Evolutionary conservation across 1,284 basidiomycete genomes (phyloP), one percentile per base, ranked within the genome.

Genomic region (Rhodofomes roseus): DNA sequence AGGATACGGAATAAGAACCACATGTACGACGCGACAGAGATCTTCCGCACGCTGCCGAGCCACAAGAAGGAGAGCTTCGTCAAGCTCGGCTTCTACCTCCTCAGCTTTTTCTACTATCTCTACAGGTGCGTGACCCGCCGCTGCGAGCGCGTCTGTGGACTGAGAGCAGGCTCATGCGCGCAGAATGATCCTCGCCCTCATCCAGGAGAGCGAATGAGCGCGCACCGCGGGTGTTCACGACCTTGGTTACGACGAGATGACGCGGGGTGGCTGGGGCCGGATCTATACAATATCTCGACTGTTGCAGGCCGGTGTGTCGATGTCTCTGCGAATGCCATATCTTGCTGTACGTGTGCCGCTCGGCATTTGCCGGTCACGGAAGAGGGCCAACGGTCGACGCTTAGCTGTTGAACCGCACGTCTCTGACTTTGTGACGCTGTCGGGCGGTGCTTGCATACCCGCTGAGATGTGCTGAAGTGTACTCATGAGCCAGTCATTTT

Each of bases 11-110:
- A 89, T 74, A 95, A 95, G 71, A 92, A 92, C 71, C 96, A 98
- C 78, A 96, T 98, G 92, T 96, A 98, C 73, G 96, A 99, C 74
- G 96, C 96, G 56, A 99, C 97, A 34, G 97, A 99, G 76, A 99
- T 99, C 69, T 99, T 99, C 84, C 85, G 97, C 66, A 96, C 96
- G 63, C 78, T 99, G 51, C 87, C 90, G 18, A 87, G 83, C 43
- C 97, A 98, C 78, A 99, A 99, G 81, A 98, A 96, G 74, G 96
- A 97, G 78, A 90, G 90, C 70, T 98, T 99, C 73, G 84, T 96
- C 76, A 98, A 97, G 79, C 89, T 98, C 61, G 95, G 93, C 22
- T 96, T 96, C 76, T 97, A 96, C 76, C 85, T 96, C 59, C 80
- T 96, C 62, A 94, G 90, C 53, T 96, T 96, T 84, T 96, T 96